Evolutionary conservation across 208 protist species (phyloP).

Genomic region (Endotrypanum monterogeii): DNA sequence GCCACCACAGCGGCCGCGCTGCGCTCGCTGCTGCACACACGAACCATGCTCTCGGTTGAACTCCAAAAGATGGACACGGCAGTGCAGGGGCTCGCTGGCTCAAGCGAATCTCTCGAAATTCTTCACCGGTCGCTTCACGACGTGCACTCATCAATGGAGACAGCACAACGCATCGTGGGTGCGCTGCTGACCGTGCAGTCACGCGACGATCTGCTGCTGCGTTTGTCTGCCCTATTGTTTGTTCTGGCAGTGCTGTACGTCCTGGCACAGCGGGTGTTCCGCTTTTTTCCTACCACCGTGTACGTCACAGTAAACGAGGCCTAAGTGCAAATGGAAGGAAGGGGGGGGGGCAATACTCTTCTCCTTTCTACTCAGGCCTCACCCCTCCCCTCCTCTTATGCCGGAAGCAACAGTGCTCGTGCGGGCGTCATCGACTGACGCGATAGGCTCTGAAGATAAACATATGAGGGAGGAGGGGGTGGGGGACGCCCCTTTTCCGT

Average conservation of each 20-base stretch:
- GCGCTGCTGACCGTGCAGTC: slow-evolving; percentile 65
- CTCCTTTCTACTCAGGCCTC: neutral
- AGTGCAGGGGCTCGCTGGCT: slow-evolving; percentile 53
- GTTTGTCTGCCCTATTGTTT: slow-evolving; percentile 59
- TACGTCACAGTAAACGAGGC: slow-evolving; percentile 33
- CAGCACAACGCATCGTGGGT: slow-evolving; percentile 58
- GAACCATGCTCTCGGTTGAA: slow-evolving; percentile 69
- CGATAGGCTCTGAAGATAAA: too few relatives aligned
- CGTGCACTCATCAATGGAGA: slow-evolving; percentile 67
- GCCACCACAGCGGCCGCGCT: slow-evolving; percentile 54
- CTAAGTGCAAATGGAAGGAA: neutral
- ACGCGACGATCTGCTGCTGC: slow-evolving; percentile 64
- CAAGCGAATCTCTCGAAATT: slow-evolving; percentile 41
- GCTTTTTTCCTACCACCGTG: slow-evolving; percentile 64
- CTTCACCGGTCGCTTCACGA: slow-evolving; percentile 63
- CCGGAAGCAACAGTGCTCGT: too few relatives aligned
- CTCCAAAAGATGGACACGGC: slow-evolving; percentile 75
- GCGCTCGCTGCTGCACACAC: slow-evolving; percentile 74
- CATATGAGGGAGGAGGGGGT: too few relatives aligned
- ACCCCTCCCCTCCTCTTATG: neutral
- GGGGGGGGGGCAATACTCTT: neutral
- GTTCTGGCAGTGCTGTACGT: slow-evolving; percentile 66
- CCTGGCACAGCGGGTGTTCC: slow-evolving; percentile 63
- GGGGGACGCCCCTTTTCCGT: neutral
- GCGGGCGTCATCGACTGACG: neutral